Evolutionary conservation across 1,284 basidiomycete species (phyloP).

Genomic region (Tilletia caries): DNA sequence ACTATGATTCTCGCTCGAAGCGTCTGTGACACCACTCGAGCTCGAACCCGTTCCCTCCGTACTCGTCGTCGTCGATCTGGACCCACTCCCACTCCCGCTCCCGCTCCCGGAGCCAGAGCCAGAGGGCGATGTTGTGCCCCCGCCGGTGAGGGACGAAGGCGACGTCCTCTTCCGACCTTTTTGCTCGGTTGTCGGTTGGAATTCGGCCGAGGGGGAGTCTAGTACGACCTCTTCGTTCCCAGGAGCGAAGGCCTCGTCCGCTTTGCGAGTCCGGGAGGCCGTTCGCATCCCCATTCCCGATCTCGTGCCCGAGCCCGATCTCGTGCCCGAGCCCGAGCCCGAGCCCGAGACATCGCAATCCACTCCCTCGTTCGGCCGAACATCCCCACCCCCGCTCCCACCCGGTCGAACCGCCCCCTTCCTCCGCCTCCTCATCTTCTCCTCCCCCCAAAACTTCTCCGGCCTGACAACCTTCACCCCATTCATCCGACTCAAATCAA

Average conservation of each 20-base stretch:
- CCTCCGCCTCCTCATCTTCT: not conserved
- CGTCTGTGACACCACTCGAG: constrained; percentile 3
- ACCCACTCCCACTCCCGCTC: constrained; percentile 13
- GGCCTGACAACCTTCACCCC: constrained; percentile 67
- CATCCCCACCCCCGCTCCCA: too few species aligned
- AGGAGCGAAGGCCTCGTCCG: constrained; percentile 17
- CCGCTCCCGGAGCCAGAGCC: constrained; percentile 22
- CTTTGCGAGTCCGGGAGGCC: constrained; percentile 21
- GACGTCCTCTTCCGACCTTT: not conserved
- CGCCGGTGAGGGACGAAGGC: not conserved
- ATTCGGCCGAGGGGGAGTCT: too few species aligned
- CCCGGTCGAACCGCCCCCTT: not conserved
- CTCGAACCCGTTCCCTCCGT: constrained; percentile 22
- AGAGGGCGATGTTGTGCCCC: too few species aligned
- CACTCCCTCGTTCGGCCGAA: too few species aligned
- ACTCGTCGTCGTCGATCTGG: too few species aligned
- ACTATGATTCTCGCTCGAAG: not conserved
- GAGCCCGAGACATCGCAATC: too few species aligned
- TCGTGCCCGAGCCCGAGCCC: too few species aligned
- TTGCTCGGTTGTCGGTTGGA: not conserved
- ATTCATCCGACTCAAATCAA: constrained; percentile 69
- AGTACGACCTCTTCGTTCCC: too few species aligned
- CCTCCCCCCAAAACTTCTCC: constrained; percentile 38
- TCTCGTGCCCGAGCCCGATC: too few species aligned
- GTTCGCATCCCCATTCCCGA: too few species aligned